Base-by-base conservation (phyloP, 495 filamentous ascomycete species). In the Hypoxylon fuscum region DNA sequence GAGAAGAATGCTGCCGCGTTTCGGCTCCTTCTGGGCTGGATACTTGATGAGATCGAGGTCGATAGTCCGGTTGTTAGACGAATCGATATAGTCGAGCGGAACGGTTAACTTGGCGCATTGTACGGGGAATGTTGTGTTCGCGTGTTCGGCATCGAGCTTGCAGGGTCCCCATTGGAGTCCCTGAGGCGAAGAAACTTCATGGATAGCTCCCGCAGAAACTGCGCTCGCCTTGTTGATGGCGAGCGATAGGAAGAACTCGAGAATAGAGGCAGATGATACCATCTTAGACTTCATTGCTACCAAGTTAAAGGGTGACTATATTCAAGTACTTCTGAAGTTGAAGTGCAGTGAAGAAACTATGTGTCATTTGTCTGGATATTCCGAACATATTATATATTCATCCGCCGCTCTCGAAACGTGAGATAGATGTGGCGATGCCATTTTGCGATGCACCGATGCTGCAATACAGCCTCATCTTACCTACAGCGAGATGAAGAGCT, bases 11-110 rank as follows among this genome's bases (percentile, higher is more conserved):
- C 69, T 79, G 21, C 77, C 78, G 25, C 69, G 71, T 20, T 64
- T 63, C 0, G 72, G 75, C 34, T 69, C 43, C 22, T 67, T 62
- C 14, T 51, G 34, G 14, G 79, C 75, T 1, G 66, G 65, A 18
- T 75, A 68, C 31, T 53, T 70, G 51, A 74, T 42, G 12, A 81
- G 42, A 35, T 76, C 51, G 14, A 81, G 70, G 1, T 58, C 41
- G 20, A 79, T 55, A 0, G 67, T 78, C 14, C 50, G 45, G 22
- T 62, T 71, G 38, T 55, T 59, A 3, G 20, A 43, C 8, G 63
- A 47, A 9, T 72, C 37, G 6, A 69, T 74, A 50, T 81, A 80
- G 60, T 80, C 79, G 43, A 79, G 64, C 5, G 78, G 79, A n/a
- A 81, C 78, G 5, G 44, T 43, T 7, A 81, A 46, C 22, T 67